A percentile compares a stretch with the other conserved stretches of the same genome.
phyloP scores from a whole-genome alignment of 306 rosid species.

The Sechiopsis laciniata region DNA sequence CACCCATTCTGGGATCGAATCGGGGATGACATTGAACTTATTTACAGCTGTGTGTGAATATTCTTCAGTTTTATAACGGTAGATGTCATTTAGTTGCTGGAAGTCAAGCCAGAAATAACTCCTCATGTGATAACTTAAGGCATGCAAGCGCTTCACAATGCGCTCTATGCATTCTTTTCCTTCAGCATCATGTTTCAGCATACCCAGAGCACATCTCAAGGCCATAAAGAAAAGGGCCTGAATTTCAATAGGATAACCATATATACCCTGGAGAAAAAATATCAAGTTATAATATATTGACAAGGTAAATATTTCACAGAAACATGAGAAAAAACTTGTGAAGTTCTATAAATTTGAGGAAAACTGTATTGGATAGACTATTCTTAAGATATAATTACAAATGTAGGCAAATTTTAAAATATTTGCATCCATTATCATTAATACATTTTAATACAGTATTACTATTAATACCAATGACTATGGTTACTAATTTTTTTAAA shows the following conservation, averaged over 20 bases:
- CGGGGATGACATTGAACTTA: slow-evolving; percentile 27
- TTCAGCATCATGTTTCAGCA: slow-evolving; percentile 27
- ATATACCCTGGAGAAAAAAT: slow-evolving; percentile 21
- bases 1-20: slow-evolving; percentile 27
- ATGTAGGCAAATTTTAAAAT: too few relatives aligned
- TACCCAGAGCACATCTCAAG: slow-evolving; percentile 20
- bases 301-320: slow-evolving; percentile 3
- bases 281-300: not conserved
- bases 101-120: slow-evolving; percentile 28
- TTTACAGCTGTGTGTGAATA: slow-evolving; percentile 28
- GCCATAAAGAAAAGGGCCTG: slow-evolving; percentile 29
- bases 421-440: too few relatives aligned
- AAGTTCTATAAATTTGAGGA: not conserved
- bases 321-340: not conserved
- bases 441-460: too few relatives aligned
- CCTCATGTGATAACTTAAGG: slow-evolving; percentile 27
- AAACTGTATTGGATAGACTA: too few relatives aligned
- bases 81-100: slow-evolving; percentile 27
- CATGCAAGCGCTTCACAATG: slow-evolving; percentile 26
- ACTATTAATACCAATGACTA: too few relatives aligned
- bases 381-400: too few relatives aligned
- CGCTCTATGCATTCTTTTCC: slow-evolving; percentile 27
- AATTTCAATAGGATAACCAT: slow-evolving; percentile 29
- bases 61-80: slow-evolving; percentile 27
- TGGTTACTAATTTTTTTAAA: too few relatives aligned